These are phyloP conservation scores for Tuber indicum DNA, from an alignment of 495 filamentous ascomycete species.

Conservation along the genomic window DNA sequence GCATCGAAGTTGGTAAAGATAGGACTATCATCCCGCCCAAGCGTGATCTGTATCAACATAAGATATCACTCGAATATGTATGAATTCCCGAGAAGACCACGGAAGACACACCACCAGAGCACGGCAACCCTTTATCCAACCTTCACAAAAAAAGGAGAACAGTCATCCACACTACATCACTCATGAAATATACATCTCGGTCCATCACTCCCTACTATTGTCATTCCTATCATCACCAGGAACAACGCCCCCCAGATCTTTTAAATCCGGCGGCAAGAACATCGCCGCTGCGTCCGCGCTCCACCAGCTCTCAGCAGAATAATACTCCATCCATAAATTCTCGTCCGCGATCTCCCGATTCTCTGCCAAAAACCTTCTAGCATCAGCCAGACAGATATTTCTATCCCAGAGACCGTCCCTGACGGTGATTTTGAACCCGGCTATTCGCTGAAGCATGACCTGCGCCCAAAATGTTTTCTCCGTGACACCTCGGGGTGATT, in stretches of 20 bases:
- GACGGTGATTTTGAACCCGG: conserved; percentile 2
- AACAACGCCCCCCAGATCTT: conserved; percentile 10
- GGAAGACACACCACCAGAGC: background rate
- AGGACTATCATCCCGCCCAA: background rate
- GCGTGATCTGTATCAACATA: background rate
- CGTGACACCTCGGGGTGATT: conserved; percentile 12
- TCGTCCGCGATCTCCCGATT: conserved; percentile 17
- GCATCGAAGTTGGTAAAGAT: background rate
- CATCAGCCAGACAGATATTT: conserved; percentile 1
- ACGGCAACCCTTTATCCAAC: background rate
- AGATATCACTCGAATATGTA: background rate
- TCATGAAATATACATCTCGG: background rate
- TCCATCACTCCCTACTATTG: background rate
- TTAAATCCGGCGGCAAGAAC: conserved; percentile 29
- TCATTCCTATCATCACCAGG: background rate
- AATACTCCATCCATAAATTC: conserved; percentile 24
- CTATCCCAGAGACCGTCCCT: background rate
- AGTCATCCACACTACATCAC: background rate
- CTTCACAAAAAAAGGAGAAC: background rate
- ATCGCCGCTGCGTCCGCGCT: conserved; percentile 19
- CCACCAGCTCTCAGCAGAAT: conserved; percentile 25
- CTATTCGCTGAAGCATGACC: conserved; percentile 14
- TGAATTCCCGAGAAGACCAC: background rate
- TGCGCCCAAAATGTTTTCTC: conserved; percentile 26
- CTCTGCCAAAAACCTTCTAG: conserved; percentile 17